Percentiles rank a stretch among this genome's conserved stretches.
phyloP scores from a whole-genome alignment of 2,329 filamentous ascomycete genomes.

The Penicillium psychrosexuale region DNA sequence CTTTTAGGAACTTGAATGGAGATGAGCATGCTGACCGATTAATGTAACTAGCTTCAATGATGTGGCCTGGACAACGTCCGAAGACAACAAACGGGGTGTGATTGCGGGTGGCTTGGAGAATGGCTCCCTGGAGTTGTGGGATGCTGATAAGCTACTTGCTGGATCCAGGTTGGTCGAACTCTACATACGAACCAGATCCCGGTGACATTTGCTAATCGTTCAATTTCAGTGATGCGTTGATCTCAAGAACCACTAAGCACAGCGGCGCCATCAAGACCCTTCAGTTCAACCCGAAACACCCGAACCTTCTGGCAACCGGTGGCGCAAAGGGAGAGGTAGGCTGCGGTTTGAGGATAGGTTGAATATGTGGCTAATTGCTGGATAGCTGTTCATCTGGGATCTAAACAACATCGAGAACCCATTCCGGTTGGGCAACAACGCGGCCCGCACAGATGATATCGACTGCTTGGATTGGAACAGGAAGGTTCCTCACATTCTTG shows the following conservation, averaged over 20 bases:
- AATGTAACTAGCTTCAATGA: conserved; percentile 77
- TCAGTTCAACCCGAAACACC: conserved; percentile 92
- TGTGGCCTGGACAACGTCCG: conserved; percentile 86
- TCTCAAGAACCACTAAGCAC: conserved; percentile 86
- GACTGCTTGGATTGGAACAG: conserved; percentile 98
- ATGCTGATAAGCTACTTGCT: conserved; percentile 67
- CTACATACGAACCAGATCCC: background rate
- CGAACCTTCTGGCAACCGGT: conserved; percentile 86
- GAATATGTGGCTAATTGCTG: conserved; percentile 2
- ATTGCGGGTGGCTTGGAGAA: conserved; percentile 95
- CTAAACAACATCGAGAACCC: conserved; percentile 84
- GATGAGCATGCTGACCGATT: conserved; percentile 20
- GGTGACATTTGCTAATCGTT: conserved; percentile 15
- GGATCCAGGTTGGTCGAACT: conserved; percentile 47
- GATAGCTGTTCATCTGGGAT: conserved; percentile 81
- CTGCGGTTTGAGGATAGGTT: background rate
- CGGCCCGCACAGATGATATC: conserved; percentile 88
- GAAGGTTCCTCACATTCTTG: conserved; percentile 93
- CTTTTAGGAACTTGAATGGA: background rate
- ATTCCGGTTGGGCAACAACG: conserved; percentile 81
- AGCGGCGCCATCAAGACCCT: conserved; percentile 88
- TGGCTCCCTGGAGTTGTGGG: conserved; percentile 89
- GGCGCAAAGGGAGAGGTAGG: conserved; percentile 78
- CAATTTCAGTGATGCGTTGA: conserved; percentile 62
- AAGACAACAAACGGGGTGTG: conserved; percentile 76